phyloP scores from a whole-genome alignment of 176 grass and related monocot genomes.

The Phyllostachys edulis region DNA sequence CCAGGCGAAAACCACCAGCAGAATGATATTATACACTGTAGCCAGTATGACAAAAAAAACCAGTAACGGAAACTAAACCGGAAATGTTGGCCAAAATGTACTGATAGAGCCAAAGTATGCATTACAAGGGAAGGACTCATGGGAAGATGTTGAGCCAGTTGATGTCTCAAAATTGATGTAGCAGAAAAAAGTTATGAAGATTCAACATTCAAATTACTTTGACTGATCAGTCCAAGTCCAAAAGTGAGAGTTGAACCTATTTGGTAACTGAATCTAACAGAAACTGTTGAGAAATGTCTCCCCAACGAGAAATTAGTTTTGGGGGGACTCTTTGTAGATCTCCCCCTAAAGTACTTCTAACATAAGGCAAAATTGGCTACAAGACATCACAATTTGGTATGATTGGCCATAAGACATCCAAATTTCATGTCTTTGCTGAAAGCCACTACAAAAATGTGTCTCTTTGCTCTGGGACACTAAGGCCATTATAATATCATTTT shows the following conservation, averaged over 20 bases:
- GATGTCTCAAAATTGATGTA: background rate
- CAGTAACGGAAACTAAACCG: background rate
- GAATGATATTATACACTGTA: background rate
- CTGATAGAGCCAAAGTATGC: background rate
- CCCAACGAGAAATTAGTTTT: background rate
- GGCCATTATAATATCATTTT: too few relatives aligned
- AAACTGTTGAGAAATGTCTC: background rate
- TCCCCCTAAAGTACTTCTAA: background rate
- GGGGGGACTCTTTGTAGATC: background rate
- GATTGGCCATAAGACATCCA: too few relatives aligned
- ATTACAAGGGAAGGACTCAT: background rate
- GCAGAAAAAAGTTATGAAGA: background rate
- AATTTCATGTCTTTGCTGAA: too few relatives aligned
- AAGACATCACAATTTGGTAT: too few relatives aligned
- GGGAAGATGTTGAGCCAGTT: background rate
- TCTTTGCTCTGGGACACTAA: too few relatives aligned
- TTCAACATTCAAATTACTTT: slow-evolving; percentile 15
- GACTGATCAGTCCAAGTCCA: slow-evolving; percentile 14
- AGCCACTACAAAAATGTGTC: too few relatives aligned
- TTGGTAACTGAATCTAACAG: background rate
- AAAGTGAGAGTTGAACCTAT: background rate
- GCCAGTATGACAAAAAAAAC: background rate
- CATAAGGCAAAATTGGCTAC: too few relatives aligned
- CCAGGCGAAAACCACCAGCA: background rate
- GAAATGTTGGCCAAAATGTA: background rate